phyloP scores from a whole-genome alignment of 164 flowering plant species.

The Magnolia changhungtana region DNA sequence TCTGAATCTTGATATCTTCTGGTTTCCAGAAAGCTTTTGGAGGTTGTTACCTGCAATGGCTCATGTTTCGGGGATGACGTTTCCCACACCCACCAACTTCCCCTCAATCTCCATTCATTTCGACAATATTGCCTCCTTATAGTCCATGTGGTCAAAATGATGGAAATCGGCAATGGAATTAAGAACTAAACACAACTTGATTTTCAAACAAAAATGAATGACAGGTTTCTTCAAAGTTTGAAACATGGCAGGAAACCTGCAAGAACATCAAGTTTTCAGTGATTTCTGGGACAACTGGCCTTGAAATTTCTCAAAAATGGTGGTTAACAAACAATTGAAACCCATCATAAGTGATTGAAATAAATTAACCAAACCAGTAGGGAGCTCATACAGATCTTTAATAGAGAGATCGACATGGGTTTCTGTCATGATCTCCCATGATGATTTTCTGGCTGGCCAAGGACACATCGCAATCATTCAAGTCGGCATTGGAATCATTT shows the following conservation, averaged over 20 bases:
- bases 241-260: background rate
- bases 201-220: background rate
- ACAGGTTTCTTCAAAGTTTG: background rate
- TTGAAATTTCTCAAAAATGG: background rate
- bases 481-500: background rate
- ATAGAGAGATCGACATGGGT: background rate
- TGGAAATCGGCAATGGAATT: background rate
- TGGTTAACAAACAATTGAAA: background rate
- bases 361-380: background rate
- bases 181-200: background rate
- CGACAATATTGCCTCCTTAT: too few relatives aligned
- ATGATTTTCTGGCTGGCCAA: background rate
- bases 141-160: too few relatives aligned
- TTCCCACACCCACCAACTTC: background rate
- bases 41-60: background rate
- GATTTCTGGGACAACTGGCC: background rate
- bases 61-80: background rate
- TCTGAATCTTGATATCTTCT: background rate
- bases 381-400: slow-evolving; percentile 5
- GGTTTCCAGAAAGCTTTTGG: background rate
- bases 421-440: background rate
- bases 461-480: background rate
- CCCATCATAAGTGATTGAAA: background rate
- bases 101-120: background rate
- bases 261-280: background rate